phyloP scores from a whole-genome alignment of 208 protist genomes.

The Crithidia mellificae region DNA sequence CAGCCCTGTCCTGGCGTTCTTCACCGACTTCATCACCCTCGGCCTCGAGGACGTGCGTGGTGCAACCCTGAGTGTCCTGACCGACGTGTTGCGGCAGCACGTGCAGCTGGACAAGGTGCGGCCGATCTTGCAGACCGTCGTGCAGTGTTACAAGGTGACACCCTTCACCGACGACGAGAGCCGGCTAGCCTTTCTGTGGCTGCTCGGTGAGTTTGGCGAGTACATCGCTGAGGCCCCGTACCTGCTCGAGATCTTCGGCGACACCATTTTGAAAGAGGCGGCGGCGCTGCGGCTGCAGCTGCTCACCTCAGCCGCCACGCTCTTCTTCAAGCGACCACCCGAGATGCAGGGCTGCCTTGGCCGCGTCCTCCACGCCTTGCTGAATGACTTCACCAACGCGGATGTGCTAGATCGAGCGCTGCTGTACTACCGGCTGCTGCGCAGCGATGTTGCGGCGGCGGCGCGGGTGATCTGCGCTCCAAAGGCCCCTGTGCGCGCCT shows the following conservation, averaged over 20 bases:
- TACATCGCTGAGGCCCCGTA: slow-evolving; percentile 91
- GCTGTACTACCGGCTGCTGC: slow-evolving; percentile 86
- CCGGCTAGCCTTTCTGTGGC: slow-evolving; percentile 75
- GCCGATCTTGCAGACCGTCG: slow-evolving; percentile 49
- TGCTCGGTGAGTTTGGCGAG: slow-evolving; percentile 91
- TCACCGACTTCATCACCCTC: slow-evolving; percentile 67
- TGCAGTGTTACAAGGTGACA: slow-evolving; percentile 44
- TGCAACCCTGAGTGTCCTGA: slow-evolving; percentile 68
- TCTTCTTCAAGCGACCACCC: slow-evolving; percentile 93
- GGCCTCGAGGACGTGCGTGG: slow-evolving; percentile 54
- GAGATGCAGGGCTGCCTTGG: slow-evolving; percentile 91
- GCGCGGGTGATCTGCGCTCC: slow-evolving; percentile 51
- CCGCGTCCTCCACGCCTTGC: slow-evolving; percentile 62
- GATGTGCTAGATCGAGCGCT: slow-evolving; percentile 87
- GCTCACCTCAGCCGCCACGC: slow-evolving; percentile 80
- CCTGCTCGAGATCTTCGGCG: slow-evolving; percentile 80
- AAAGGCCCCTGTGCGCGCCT: slow-evolving; percentile 52
- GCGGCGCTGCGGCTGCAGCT: slow-evolving; percentile 79
- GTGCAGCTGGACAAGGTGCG: slow-evolving; percentile 44
- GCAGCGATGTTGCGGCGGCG: slow-evolving; percentile 46
- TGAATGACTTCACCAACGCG: slow-evolving; percentile 82
- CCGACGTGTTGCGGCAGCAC: slow-evolving; percentile 82
- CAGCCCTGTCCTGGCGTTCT: slow-evolving; percentile 29
- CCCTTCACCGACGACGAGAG: slow-evolving; percentile 61
- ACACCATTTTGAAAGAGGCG: slow-evolving; percentile 41